These are phyloP conservation scores for Coniella vitis DNA, from an alignment of 2,329 filamentous ascomycete species.

Conservation along the genomic window DNA sequence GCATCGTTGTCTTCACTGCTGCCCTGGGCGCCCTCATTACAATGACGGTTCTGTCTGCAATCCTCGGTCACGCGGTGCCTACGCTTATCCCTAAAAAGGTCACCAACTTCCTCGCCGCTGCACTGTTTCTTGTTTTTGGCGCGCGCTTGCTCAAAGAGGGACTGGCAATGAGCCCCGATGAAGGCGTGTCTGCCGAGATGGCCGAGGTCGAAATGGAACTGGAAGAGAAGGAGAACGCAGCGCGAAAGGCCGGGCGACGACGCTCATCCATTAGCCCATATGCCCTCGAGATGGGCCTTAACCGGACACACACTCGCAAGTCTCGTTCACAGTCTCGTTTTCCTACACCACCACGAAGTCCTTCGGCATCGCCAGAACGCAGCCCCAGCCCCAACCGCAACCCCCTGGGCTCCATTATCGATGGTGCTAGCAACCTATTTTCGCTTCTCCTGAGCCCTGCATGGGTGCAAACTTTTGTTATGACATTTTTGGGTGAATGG, in stretches of 20 bases:
- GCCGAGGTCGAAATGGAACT: constrained; percentile 92
- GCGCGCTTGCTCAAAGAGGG: constrained; percentile 79
- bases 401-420: constrained; percentile 34
- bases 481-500: constrained; percentile 99
- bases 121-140: constrained; percentile 85
- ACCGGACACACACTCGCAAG: constrained; percentile 47
- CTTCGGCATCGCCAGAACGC: constrained; percentile 67
- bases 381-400: constrained; percentile 43
- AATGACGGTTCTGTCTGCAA: constrained; percentile 92
- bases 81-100: constrained; percentile 83
- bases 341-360: constrained; percentile 72
- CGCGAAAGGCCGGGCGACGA: constrained; percentile 57
- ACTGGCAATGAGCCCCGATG: constrained; percentile 78
- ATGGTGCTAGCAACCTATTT: constrained; percentile 77
- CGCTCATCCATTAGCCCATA: constrained; percentile 69
- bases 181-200: constrained; percentile 95
- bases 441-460: constrained; percentile 86
- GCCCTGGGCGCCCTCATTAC: constrained; percentile 85
- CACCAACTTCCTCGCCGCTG: constrained; percentile 79
- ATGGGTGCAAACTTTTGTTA: constrained; percentile 98
- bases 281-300: constrained; percentile 72
- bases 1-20: constrained; percentile 86
- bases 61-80: constrained; percentile 88
- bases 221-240: constrained; percentile 81
- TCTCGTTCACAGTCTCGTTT: constrained; percentile 69